A percentile compares a stretch with the other conserved stretches of the same genome.
Evolutionary conservation across 75 land plant species (phyloP).

Genomic region (Ceratopteris richardii): DNA sequence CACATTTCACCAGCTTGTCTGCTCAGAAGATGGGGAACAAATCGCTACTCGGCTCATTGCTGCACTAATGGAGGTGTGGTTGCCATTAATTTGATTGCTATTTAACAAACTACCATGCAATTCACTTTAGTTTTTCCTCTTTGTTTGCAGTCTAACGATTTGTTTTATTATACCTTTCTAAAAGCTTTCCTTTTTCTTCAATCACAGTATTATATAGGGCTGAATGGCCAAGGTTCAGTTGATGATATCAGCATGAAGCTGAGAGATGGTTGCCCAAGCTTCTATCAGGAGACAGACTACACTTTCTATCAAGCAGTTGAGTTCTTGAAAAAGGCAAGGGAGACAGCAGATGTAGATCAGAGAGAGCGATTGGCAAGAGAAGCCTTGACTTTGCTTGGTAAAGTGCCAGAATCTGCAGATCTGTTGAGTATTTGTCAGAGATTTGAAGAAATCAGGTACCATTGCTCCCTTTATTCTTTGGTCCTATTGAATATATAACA

Average conservation of each 20-base stretch:
- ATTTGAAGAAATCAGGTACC: conserved; percentile 88
- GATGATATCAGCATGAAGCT: conserved; percentile 90
- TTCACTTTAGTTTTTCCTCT: too few relatives aligned
- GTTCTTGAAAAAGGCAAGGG: conserved; percentile 73
- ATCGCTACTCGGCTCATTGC: conserved; percentile 88
- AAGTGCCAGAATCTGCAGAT: conserved; percentile 89
- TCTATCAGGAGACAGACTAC: conserved; percentile 87
- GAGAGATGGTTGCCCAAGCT: conserved; percentile 96
- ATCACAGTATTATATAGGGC: conserved; percentile 84
- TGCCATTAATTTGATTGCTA: neutral
- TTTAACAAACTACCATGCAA: too few relatives aligned
- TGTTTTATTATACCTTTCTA: neutral
- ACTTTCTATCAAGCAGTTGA: conserved; percentile 89
- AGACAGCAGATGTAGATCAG: conserved; percentile 48
- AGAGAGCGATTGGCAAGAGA: conserved; percentile 75
- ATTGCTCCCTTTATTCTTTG: neutral
- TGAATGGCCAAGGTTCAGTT: conserved; percentile 90
- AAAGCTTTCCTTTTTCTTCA: too few relatives aligned
- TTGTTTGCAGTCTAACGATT: neutral
- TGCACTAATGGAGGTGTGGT: conserved; percentile 84
- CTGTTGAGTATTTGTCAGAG: conserved; percentile 84
- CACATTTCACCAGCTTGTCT: conserved; percentile 94
- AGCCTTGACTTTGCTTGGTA: conserved; percentile 59
- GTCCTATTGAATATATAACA: too few relatives aligned
- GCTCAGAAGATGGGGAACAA: conserved; percentile 87